These are phyloP conservation scores for Triadica sebifera DNA, from an alignment of 345 rosid genomes.

Conservation along the genomic window DNA sequence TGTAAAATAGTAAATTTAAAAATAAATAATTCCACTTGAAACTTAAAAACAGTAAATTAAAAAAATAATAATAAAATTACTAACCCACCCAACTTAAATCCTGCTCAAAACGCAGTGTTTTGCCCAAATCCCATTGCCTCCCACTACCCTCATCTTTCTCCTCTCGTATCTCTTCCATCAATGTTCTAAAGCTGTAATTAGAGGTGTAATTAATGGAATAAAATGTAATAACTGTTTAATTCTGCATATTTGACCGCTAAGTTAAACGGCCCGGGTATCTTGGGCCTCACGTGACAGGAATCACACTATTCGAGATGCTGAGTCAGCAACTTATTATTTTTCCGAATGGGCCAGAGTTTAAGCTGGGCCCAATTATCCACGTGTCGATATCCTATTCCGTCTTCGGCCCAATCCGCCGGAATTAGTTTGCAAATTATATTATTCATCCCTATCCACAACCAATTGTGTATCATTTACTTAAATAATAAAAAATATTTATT, in stretches of 20 bases:
- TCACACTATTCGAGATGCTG: slow-evolving; percentile 4
- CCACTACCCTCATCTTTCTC: too few relatives aligned
- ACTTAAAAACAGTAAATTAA: not conserved
- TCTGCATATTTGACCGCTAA: slow-evolving; percentile 24
- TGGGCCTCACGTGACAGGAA: slow-evolving; percentile 73
- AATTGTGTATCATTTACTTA: too few relatives aligned
- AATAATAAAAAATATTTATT: too few relatives aligned
- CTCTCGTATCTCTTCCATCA: not conserved
- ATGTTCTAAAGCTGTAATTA: not conserved
- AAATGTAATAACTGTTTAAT: slow-evolving; percentile 17
- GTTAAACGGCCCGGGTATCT: slow-evolving; percentile 56
- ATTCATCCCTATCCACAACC: too few relatives aligned
- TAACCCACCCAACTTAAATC: not conserved
- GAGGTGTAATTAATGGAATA: not conserved
- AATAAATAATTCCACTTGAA: slow-evolving; percentile 1
- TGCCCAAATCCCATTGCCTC: too few relatives aligned
- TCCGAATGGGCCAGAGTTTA: not conserved
- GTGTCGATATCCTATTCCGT: slow-evolving; percentile 35
- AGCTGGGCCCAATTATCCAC: slow-evolving; percentile 23
- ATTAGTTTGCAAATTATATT: too few relatives aligned
- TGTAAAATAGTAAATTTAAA: not conserved
- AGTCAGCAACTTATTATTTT: slow-evolving; percentile 15
- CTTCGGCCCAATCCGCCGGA: too few relatives aligned
- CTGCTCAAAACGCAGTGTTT: slow-evolving; percentile 22
- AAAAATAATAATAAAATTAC: too few relatives aligned